Base-by-base conservation (phyloP, 129 eudicot species). In the Flaveria ramosissima region DNA sequence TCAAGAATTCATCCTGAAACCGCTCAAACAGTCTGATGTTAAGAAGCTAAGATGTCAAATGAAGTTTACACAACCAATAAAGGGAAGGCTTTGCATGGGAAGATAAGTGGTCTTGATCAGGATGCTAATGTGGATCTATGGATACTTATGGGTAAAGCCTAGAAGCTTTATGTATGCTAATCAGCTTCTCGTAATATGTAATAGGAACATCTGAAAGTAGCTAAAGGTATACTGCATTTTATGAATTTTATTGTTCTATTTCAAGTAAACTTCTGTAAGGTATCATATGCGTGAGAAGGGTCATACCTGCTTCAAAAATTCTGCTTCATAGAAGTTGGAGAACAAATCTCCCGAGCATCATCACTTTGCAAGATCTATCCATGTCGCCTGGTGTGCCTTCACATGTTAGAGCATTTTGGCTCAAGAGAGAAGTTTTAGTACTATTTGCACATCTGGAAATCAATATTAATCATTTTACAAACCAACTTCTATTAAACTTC, bases 11-110 rank as follows among this genome's bases (percentile, higher is more conserved):
- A 84, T 91, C 80, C 52, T 88, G 62, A 91, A 91, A 82, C 95
- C 97, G 36, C 89, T 91, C 63, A 91, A 86, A 61, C 88, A 61
- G 73, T 84, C 95, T 47, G 97, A 91, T 80, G 86, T 91, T 46
- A 79, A 85, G 86, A 88, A 83, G 74, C 68, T 91, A 70, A 86
- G 88, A 82, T 83, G 87, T 51, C 85, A 91, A 63, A 77, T 77
- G 85, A 80, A 70, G 52, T 72, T 81, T 45, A 72, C 60, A 10
- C 77, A 75, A 48, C 73, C 81, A 30, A 46, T 80, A 6, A 80
- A 75, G 64, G 85, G 85, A 46, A 84, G 85, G 79, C 72, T 83
- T 56, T 83, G 87, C 76, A 43, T 83, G 67, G 85, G 86, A 41
- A 73, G 81, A 66, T 80, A 72, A 81, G 45, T 60, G 60, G 53